These are phyloP conservation scores for Rhodotorula mucilaginosa DNA, from an alignment of 1,284 basidiomycete species.

Conservation along the genomic window DNA sequence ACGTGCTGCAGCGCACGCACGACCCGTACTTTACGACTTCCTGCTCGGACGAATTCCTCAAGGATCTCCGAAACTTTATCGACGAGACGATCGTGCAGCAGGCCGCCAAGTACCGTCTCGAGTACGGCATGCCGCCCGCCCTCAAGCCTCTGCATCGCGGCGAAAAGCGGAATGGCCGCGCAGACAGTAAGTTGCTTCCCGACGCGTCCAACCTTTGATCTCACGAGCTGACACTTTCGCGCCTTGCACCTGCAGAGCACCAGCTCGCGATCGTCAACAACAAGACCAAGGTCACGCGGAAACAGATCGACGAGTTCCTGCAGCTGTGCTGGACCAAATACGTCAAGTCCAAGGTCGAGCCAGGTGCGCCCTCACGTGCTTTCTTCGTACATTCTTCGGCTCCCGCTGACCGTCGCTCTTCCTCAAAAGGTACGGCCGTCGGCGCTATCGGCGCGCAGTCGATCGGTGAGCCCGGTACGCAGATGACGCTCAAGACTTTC, in stretches of 20 bases:
- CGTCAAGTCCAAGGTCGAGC: slow-evolving; percentile 90
- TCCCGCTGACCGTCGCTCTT: slow-evolving; percentile 18
- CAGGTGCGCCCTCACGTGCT: slow-evolving; percentile 57
- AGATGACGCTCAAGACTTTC: slow-evolving; percentile 99
- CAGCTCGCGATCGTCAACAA: slow-evolving; percentile 67
- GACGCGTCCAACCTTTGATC: neutral
- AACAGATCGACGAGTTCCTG: slow-evolving; percentile 76
- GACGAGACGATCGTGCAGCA: slow-evolving; percentile 64
- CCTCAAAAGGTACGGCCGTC: slow-evolving; percentile 75
- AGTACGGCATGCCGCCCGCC: slow-evolving; percentile 81
- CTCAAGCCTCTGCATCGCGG: slow-evolving; percentile 46
- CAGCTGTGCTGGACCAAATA: slow-evolving; percentile 87
- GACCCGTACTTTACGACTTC: slow-evolving; percentile 60
- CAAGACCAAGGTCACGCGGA: slow-evolving; percentile 80
- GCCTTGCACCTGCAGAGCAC: neutral
- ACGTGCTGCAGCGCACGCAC: slow-evolving; percentile 65
- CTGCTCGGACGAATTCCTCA: slow-evolving; percentile 46
- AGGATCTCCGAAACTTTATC: slow-evolving; percentile 74
- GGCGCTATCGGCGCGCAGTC: slow-evolving; percentile 99
- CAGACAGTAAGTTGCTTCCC: slow-evolving; percentile 1
- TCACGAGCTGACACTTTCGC: neutral
- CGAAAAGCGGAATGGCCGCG: slow-evolving; percentile 7
- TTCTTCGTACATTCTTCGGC: neutral
- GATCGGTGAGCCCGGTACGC: slow-evolving; percentile 98
- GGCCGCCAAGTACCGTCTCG: slow-evolving; percentile 67